Percentiles rank a stretch among this genome's conserved stretches.
phyloP scores from a whole-genome alignment of 2,329 filamentous ascomycete genomes.

The Neonectria ditissima region DNA sequence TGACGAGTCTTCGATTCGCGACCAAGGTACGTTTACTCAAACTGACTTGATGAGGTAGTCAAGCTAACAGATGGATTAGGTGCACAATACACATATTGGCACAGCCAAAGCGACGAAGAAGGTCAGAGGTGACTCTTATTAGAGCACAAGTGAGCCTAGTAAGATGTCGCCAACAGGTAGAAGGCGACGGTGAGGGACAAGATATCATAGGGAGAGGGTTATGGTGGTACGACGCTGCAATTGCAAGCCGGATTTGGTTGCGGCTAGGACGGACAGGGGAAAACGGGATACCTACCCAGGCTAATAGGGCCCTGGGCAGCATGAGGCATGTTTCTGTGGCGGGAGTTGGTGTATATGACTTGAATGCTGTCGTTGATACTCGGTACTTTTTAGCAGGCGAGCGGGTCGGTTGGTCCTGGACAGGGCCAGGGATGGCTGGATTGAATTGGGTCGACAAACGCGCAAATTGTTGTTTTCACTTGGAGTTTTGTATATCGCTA shows the following conservation, averaged over 20 bases:
- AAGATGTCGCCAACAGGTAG: constrained; percentile 14
- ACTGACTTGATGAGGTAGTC: neutral
- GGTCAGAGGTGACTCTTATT: constrained; percentile 56
- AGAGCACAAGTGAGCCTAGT: constrained; percentile 14
- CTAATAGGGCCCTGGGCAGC: constrained; percentile 17
- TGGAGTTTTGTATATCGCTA: constrained; percentile 41
- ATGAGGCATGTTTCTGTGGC: constrained; percentile 30
- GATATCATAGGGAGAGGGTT: constrained; percentile 5
- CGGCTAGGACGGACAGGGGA: constrained; percentile 5
- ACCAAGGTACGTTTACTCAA: constrained; percentile 75
- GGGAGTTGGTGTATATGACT: constrained; percentile 42
- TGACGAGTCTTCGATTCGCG: constrained; percentile 95
- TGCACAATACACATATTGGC: constrained; percentile 92
- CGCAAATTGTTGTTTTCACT: constrained; percentile 3
- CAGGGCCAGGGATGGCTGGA: constrained; percentile 27
- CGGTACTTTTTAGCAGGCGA: constrained; percentile 24
- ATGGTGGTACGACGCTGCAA: constrained; percentile 9
- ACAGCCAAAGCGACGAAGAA: constrained; percentile 83
- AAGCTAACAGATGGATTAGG: constrained; percentile 55
- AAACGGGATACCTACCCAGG: constrained; percentile 15
- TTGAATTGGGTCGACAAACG: constrained; percentile 9
- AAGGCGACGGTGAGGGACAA: constrained; percentile 4
- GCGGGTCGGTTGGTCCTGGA: constrained; percentile 38
- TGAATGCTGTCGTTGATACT: constrained; percentile 35
- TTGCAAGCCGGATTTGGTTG: constrained; percentile 9